Evolutionary conservation across 2,329 filamentous ascomycete genomes (phyloP).

Genomic region (Aspergillus japonicus): DNA sequence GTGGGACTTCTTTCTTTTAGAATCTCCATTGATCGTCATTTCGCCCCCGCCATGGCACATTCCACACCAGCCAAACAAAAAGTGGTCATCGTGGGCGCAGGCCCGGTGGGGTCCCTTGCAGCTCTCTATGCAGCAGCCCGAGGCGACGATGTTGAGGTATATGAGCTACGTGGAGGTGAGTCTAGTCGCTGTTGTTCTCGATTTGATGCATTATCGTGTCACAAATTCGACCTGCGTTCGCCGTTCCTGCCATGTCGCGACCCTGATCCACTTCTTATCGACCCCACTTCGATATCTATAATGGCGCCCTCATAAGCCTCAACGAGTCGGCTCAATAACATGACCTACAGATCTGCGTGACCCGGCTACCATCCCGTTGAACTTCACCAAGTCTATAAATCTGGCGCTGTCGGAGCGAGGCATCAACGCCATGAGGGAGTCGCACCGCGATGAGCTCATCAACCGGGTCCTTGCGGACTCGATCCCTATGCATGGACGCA

Average conservation of each 20-base stretch:
- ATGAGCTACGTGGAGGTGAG: slow-evolving; percentile 87
- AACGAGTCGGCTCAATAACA: neutral
- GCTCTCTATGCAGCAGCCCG: slow-evolving; percentile 87
- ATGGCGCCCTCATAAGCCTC: slow-evolving; percentile 3
- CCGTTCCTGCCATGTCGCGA: neutral
- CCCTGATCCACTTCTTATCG: neutral
- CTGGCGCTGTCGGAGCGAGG: slow-evolving; percentile 90
- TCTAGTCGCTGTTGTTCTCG: slow-evolving; percentile 18
- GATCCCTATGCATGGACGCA: slow-evolving; percentile 91
- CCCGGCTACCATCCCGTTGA: slow-evolving; percentile 76
- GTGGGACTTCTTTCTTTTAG: neutral
- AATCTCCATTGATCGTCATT: neutral
- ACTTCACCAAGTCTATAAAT: slow-evolving; percentile 99
- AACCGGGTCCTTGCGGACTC: slow-evolving; percentile 72
- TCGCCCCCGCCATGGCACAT: slow-evolving; percentile 13
- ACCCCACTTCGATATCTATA: neutral
- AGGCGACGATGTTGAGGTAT: slow-evolving; percentile 87
- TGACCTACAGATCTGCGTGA: slow-evolving; percentile 72
- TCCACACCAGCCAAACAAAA: slow-evolving; percentile 53
- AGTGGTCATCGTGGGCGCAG: slow-evolving; percentile 82
- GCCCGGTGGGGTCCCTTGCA: slow-evolving; percentile 87
- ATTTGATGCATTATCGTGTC: neutral
- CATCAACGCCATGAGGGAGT: slow-evolving; percentile 78
- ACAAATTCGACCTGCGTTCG: neutral
- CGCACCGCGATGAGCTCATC: slow-evolving; percentile 66